Evolutionary conservation across 257 asterid species (phyloP), one percentile per base, ranked within the genome.

Genomic region (Perilla frutescens): DNA sequence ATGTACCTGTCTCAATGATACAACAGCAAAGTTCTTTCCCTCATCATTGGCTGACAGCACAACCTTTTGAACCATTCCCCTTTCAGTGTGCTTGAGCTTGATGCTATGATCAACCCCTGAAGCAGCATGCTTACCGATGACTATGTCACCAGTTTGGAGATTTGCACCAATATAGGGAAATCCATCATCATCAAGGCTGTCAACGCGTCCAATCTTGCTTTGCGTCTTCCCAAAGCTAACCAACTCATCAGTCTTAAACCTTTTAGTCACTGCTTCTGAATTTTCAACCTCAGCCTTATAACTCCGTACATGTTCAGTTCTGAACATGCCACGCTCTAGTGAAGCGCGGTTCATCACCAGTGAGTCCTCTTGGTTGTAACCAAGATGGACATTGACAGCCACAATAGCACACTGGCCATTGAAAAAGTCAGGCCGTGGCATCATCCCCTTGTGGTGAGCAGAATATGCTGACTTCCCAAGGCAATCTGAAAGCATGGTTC

Each of bases 291-390:
- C 97, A 7, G 94, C 79, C 79, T 95, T 95, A 75, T 86, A 95
- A 70, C 93, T 95, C 70, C 99, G 84, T 2, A 87, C 72, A 73
- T 92, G 99, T 77, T 92, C 98, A 2, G 97, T 69, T 6, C 99
- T 84, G 60, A 92, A 95, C 99, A 95, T 87, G 32, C 98, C 99
- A 20, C 99, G 98, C 76, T 95, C 99, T 70, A 92, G 20, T 7
- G 99, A 95, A 3, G 97, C 83, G 51, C 94, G 92, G 74, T 95
- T 95, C 99, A 95, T 92, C 13, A 95, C 99, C 55, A 95, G 50
- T 0, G 99, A 95, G 79, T 95, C 99, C 75, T 92, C 98, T 77
- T 95, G 99, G 82, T 95, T 95, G 82, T 87, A 95, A 40, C 99
- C 98, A 14, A 79, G 96, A 77, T 95, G 98, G 51, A 89, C 99